Percentiles rank a stretch among this genome's conserved stretches.
Conservation (phyloP, 805 yeast species). For the Metschnikowia reukaufii region DNA sequence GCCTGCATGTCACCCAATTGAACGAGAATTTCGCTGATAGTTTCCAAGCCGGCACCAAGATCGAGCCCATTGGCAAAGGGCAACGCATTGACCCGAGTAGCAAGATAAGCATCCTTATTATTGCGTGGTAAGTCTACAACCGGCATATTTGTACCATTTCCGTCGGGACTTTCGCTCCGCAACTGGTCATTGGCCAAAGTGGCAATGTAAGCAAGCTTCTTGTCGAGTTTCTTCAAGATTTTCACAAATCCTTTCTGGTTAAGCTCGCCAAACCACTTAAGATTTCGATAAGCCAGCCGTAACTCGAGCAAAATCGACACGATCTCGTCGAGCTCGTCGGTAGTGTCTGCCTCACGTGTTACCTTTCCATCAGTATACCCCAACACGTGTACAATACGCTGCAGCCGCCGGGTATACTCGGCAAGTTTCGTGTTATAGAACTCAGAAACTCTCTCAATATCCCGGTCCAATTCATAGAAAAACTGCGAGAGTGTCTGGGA, state of each 20-base stretch:
- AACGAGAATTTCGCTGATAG: slow-evolving; percentile 53
- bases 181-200: slow-evolving; percentile 24
- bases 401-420: slow-evolving; percentile 73
- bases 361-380: slow-evolving; percentile 28
- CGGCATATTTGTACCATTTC: slow-evolving; percentile 6
- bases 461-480: slow-evolving; percentile 75
- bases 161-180: slow-evolving; percentile 9
- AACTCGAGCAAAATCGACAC: slow-evolving; percentile 65
- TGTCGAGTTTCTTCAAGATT: slow-evolving; percentile 87
- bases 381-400: slow-evolving; percentile 40
- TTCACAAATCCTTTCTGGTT: slow-evolving; percentile 87
- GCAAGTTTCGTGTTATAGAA: slow-evolving; percentile 71
- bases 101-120: slow-evolving; percentile 45
- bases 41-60: slow-evolving; percentile 51
- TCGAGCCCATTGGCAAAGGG: slow-evolving; percentile 76
- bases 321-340: slow-evolving; percentile 43
- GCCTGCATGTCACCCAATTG: slow-evolving; percentile 46
- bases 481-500: slow-evolving; percentile 58
- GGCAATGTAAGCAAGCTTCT: slow-evolving; percentile 48
- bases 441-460: slow-evolving; percentile 76
- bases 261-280: slow-evolving; percentile 92
- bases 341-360: slow-evolving; percentile 34
- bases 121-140: slow-evolving; percentile 28
- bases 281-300: slow-evolving; percentile 71
- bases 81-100: slow-evolving; percentile 67